Evolutionary conservation across 2,329 filamentous ascomycete genomes (phyloP).

Genomic region (Monilinia laxa): DNA sequence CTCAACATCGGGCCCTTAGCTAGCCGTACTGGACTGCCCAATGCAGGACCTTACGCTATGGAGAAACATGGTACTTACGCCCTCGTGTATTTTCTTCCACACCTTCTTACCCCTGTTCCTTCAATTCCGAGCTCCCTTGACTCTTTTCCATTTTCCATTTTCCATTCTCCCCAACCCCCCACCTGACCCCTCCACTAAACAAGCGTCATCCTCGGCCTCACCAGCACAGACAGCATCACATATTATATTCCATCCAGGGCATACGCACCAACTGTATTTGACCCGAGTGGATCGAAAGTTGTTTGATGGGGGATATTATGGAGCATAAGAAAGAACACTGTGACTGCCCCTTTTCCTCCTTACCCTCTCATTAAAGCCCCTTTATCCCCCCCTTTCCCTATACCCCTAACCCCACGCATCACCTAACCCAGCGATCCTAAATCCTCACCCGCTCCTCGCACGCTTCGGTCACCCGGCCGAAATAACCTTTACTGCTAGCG

Average conservation of each 20-base stretch:
- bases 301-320: constrained; percentile 20
- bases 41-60: constrained; percentile 28
- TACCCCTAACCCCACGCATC: background rate
- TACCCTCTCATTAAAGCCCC: background rate
- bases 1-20: constrained; percentile 34
- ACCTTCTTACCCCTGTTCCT: no score
- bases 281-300: constrained; percentile 33
- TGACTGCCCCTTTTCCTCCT: constrained; percentile 4
- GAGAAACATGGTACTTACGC: constrained; percentile 27
- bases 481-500: constrained; percentile 30
- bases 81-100: no score
- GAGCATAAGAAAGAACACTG: constrained; percentile 14
- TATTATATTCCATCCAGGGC: constrained; percentile 29
- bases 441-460: constrained; percentile 24
- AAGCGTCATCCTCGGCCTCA: constrained; percentile 41
- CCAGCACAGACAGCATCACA: constrained; percentile 39
- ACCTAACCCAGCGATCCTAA: background rate
- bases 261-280: constrained; percentile 34
- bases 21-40: constrained; percentile 22
- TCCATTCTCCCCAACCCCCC: background rate
- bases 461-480: constrained; percentile 29
- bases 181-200: background rate
- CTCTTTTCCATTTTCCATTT: background rate
- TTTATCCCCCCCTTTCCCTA: constrained; percentile 1
- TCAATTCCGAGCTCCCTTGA: background rate